Base-by-base conservation (phyloP, 2,329 filamentous ascomycete species). In the Cryphonectria nitschkei region DNA sequence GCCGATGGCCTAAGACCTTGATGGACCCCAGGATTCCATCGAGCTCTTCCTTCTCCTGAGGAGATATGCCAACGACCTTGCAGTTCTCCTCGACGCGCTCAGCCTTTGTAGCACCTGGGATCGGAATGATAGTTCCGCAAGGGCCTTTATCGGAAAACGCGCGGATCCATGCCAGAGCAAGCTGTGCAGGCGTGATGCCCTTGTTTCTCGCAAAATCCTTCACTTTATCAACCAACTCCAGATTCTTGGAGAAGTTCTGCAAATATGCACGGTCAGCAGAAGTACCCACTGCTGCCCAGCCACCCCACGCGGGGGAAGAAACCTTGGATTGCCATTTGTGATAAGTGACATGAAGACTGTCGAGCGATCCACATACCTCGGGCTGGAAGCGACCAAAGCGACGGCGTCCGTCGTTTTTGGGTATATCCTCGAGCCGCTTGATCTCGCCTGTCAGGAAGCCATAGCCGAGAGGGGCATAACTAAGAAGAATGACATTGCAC, bases 381-480 rank as follows among this genome's bases (percentile, higher is more conserved):
- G 82, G 81, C 70, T 85, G 81, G 78, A 87, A 89, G n/a, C 85
- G 82, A 2, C 85, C 83, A 65, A 84, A 71, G 6, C 69, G 65
- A 19, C 76, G 78, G 22, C 85, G 82, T 67, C 84, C 74, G 71
- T 87, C 85, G 60, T 79, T 82, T 60, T 83, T 79, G 0, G 82
- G 83, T 54, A 88, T 79, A 70, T 88, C 85, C 4, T 81, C 76
- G 2, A 77, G 62, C 13, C 78, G 83, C 70, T 80, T 84, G 75
- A 87, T 81, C 64, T 84, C 77, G 11, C 86, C 86, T 0, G 85
- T 83, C 67, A 88, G 75, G 73, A 88, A 86, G 0, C 89, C 89
- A 9, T 85, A 81, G 32, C 87, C 86, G 0, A 91, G 82, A 2
- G 89, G 88, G 64, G 86, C 87, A 80, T 90, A 90, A 2, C 85